These are phyloP conservation scores for Zymoseptoria pseudotritici DNA, from an alignment of 2,329 filamentous ascomycete species.

Conservation along the genomic window DNA sequence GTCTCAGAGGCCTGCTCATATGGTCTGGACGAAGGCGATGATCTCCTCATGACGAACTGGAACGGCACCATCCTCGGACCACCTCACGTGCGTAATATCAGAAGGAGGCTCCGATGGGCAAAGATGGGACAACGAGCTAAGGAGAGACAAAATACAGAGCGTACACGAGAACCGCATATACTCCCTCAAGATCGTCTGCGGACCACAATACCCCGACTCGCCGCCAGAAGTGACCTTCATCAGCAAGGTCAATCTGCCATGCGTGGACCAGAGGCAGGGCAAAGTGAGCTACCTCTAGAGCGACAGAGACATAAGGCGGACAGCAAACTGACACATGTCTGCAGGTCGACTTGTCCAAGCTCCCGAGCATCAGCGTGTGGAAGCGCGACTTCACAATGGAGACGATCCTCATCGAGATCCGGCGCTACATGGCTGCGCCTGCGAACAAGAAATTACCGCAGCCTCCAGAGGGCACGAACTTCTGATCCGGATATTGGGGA, in stretches of 20 bases:
- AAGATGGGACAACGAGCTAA: slow-evolving; percentile 2
- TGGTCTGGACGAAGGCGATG: slow-evolving; percentile 86
- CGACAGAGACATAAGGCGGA: background rate
- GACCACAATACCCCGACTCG: slow-evolving; percentile 75
- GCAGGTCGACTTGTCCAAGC: slow-evolving; percentile 72
- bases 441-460: slow-evolving; percentile 93
- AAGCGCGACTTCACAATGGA: slow-evolving; percentile 93
- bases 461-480: slow-evolving; percentile 72
- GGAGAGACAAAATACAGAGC: slow-evolving; percentile 49
- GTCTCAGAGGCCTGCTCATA: slow-evolving; percentile 86
- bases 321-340: background rate
- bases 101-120: background rate
- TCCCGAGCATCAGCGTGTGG: slow-evolving; percentile 84
- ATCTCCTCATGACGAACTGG: slow-evolving; percentile 97
- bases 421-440: slow-evolving; percentile 86
- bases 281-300: slow-evolving; percentile 47
- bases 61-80: slow-evolving; percentile 96
- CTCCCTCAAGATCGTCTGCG: slow-evolving; percentile 94
- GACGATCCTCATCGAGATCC: slow-evolving; percentile 76
- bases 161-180: slow-evolving; percentile 99
- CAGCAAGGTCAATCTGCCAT: slow-evolving; percentile 92
- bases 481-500: slow-evolving; percentile 14
- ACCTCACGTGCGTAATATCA: slow-evolving; percentile 66
- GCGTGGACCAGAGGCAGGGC: slow-evolving; percentile 74
- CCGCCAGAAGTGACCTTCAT: slow-evolving; percentile 89